Percentiles rank a stretch among this genome's conserved stretches.
phyloP scores from a whole-genome alignment of 148 eudicot genomes.

The Beta vulgaris region DNA sequence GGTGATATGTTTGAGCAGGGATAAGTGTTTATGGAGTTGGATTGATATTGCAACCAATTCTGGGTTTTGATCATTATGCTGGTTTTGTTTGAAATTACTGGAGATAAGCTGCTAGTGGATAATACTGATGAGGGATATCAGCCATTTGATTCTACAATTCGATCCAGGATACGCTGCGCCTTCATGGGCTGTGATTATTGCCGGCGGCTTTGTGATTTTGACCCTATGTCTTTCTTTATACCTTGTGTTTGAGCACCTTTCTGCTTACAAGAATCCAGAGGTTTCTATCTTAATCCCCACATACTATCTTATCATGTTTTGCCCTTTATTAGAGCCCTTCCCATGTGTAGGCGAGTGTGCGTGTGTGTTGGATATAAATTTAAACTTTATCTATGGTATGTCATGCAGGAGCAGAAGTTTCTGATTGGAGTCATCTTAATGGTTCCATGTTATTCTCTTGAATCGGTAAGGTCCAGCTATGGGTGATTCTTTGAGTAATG shows the following conservation, averaged over 20 bases:
- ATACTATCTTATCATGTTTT: not conserved
- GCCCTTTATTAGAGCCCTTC: not conserved
- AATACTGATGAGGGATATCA: conserved; percentile 32
- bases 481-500: not conserved
- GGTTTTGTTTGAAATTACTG: conserved; percentile 14
- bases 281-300: conserved; percentile 27
- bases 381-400: conserved; percentile 22
- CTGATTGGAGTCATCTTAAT: conserved; percentile 89
- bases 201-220: conserved; percentile 59
- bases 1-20: conserved; percentile 15
- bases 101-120: conserved; percentile 17
- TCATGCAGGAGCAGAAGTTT: conserved; percentile 90
- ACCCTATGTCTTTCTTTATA: conserved; percentile 75
- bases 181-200: conserved; percentile 69
- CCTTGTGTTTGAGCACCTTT: conserved; percentile 78
- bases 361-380: too few relatives aligned
- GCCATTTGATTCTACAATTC: conserved; percentile 23
- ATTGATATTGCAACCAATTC: conserved; percentile 5
- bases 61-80: conserved; percentile 27
- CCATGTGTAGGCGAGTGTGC: not conserved
- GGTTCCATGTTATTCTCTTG: conserved; percentile 96
- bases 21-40: conserved; percentile 4
- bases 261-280: conserved; percentile 94
- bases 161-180: conserved; percentile 45
- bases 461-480: conserved; percentile 65